phyloP scores from a whole-genome alignment of 2,329 filamentous ascomycete genomes.

The Cladosporium sp. region DNA sequence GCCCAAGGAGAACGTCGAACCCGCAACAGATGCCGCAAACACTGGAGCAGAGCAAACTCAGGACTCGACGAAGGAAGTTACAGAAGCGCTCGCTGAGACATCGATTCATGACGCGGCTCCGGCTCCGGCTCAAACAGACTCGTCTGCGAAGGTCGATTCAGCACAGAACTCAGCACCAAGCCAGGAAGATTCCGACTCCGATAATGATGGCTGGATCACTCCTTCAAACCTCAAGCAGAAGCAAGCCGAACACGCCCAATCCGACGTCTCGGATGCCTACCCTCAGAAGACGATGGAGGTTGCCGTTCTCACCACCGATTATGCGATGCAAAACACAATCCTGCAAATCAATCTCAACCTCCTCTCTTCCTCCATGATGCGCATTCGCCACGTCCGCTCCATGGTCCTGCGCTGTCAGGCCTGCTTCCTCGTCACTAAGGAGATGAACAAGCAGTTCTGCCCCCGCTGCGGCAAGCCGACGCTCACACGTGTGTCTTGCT shows the following conservation, averaged over 20 bases:
- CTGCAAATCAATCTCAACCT: constrained; percentile 92
- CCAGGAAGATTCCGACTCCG: constrained; percentile 47
- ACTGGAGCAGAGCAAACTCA: not conserved
- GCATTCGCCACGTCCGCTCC: constrained; percentile 79
- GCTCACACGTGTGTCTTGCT: constrained; percentile 78
- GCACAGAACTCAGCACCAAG: constrained; percentile 22
- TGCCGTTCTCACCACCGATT: constrained; percentile 91
- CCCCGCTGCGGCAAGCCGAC: constrained; percentile 83
- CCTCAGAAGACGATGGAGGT: constrained; percentile 69
- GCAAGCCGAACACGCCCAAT: constrained; percentile 60
- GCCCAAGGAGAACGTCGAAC: not conserved
- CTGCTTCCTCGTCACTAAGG: constrained; percentile 78
- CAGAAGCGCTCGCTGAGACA: constrained; percentile 3
- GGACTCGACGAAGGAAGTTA: constrained; percentile 1
- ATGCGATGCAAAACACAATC: constrained; percentile 95
- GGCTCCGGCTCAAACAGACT: not conserved
- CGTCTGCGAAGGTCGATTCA: constrained; percentile 24
- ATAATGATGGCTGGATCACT: constrained; percentile 84
- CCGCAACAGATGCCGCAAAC: not conserved
- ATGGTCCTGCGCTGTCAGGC: constrained; percentile 91
- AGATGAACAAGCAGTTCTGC: constrained; percentile 89
- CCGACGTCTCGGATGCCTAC: constrained; percentile 40
- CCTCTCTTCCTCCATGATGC: constrained; percentile 69
- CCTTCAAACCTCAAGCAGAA: constrained; percentile 84
- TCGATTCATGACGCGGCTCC: not conserved